Evolutionary conservation across 805 yeast genomes (phyloP).

Genomic region (baker's yeast (Saccharomyces cerevisiae)): DNA sequence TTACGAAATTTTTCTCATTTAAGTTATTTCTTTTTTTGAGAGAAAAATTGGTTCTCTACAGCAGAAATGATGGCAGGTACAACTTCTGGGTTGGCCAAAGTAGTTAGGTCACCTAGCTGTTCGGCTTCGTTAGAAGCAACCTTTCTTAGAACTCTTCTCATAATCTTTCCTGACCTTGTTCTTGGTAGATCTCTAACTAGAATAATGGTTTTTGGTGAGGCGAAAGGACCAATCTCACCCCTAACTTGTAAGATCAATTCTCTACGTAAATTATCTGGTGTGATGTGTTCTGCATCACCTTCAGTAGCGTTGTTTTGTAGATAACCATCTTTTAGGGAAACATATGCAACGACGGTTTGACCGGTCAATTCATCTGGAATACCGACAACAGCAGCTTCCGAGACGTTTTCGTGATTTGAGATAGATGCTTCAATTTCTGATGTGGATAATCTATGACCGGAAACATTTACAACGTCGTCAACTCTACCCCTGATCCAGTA

Average conservation of each 20-base stretch:
- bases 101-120: constrained; percentile 80
- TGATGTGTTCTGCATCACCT: constrained; percentile 18
- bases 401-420: constrained; percentile 66
- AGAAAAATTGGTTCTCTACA: constrained; percentile 40
- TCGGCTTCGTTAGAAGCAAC: constrained; percentile 82
- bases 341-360: constrained; percentile 90
- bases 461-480: constrained; percentile 91
- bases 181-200: constrained; percentile 82
- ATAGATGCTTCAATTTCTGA: constrained; percentile 92
- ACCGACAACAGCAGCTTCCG: constrained; percentile 90
- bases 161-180: constrained; percentile 93
- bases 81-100: constrained; percentile 76
- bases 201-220: constrained; percentile 54
- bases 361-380: constrained; percentile 89
- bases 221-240: constrained; percentile 73
- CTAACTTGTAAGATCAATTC: constrained; percentile 83
- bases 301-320: constrained; percentile 25
- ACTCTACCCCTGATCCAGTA: constrained; percentile 95
- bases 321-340: constrained; percentile 53
- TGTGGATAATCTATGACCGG: constrained; percentile 90
- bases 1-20: background rate
- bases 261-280: constrained; percentile 42
- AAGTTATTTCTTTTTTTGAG: constrained; percentile 14
- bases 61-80: constrained; percentile 69
- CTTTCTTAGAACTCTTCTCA: constrained; percentile 92